A percentile compares a stretch with the other conserved stretches of the same genome.
Conservation (phyloP, 768 basidiomycete genomes). For the Rhodotorula babjevae region DNA sequence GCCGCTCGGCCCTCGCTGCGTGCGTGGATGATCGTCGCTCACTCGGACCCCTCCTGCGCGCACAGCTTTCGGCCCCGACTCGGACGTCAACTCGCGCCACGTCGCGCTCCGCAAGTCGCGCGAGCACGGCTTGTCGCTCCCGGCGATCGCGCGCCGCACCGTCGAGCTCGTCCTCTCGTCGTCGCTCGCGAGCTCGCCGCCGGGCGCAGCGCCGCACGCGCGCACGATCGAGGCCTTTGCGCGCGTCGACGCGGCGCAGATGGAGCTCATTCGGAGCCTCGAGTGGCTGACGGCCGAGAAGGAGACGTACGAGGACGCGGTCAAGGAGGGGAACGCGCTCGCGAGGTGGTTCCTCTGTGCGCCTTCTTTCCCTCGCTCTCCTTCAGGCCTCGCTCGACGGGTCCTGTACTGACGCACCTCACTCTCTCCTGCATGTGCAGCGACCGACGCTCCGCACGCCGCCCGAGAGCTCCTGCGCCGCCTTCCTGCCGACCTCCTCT, state of each 20-base stretch:
- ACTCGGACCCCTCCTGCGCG: neutral
- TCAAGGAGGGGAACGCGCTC: constrained; percentile 82
- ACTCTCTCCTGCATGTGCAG: neutral
- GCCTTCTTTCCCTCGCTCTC: constrained; percentile 38
- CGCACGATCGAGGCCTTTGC: constrained; percentile 19
- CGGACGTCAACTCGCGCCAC: constrained; percentile 58
- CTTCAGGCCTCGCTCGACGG: too few species aligned
- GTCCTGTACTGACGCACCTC: too few species aligned
- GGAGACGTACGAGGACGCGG: constrained; percentile 67
- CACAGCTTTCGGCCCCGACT: constrained; percentile 46
- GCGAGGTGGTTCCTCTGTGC: constrained; percentile 82
- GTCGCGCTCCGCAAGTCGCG: constrained; percentile 68
- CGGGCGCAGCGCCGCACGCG: neutral
- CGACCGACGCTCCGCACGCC: constrained; percentile 17
- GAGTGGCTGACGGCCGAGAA: constrained; percentile 86
- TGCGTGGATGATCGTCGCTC: too few species aligned
- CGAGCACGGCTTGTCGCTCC: constrained; percentile 78
- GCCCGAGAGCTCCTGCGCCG: constrained; percentile 26
- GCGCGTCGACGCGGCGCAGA: constrained; percentile 38
- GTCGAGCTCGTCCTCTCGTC: constrained; percentile 58
- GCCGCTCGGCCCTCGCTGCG: too few species aligned
- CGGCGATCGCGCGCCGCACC: constrained; percentile 70
- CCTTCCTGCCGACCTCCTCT: constrained; percentile 24
- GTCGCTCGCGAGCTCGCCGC: constrained; percentile 29
- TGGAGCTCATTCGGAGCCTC: constrained; percentile 70